These are phyloP conservation scores for Chrysoporthe puriensis DNA, from an alignment of 2,329 filamentous ascomycete genomes.

Conservation along the genomic window DNA sequence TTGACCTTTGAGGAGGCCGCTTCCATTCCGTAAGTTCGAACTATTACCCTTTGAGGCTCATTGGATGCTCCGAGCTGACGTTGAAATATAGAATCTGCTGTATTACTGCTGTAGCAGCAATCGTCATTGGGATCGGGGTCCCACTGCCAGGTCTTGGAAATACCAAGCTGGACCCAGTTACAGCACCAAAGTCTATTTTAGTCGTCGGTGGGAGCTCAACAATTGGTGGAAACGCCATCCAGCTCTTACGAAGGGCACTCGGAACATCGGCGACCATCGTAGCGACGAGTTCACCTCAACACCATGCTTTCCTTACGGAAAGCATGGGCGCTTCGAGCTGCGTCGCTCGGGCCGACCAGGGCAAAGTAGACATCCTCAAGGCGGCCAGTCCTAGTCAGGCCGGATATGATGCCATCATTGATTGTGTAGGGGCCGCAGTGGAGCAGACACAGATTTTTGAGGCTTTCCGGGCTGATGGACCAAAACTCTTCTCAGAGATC, in stretches of 20 bases:
- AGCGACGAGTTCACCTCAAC: slow-evolving; percentile 37
- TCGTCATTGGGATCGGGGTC: slow-evolving; percentile 35
- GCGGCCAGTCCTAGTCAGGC: slow-evolving; percentile 31
- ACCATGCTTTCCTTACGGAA: slow-evolving; percentile 31
- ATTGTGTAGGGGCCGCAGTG: slow-evolving; percentile 37
- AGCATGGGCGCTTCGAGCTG: slow-evolving; percentile 32
- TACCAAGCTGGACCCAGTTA: background rate
- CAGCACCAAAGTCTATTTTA: slow-evolving; percentile 36
- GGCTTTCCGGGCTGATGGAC: slow-evolving; percentile 34
- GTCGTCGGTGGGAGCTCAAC: slow-evolving; percentile 42
- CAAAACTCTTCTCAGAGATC: slow-evolving; percentile 37
- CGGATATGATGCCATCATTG: slow-evolving; percentile 41
- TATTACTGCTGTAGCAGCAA: slow-evolving; percentile 32
- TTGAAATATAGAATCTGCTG: slow-evolving; percentile 31
- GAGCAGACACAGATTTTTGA: slow-evolving; percentile 35
- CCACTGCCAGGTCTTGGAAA: slow-evolving; percentile 34
- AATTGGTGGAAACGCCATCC: slow-evolving; percentile 39
- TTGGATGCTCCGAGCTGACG: background rate
- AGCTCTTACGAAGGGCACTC: slow-evolving; percentile 40
- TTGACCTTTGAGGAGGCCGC: slow-evolving; percentile 39
- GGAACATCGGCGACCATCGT: slow-evolving; percentile 37
- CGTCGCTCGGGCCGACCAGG: slow-evolving; percentile 31
- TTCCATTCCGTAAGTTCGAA: slow-evolving; percentile 34
- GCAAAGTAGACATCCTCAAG: slow-evolving; percentile 29
- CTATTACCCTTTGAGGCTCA: background rate